Evolutionary conservation across 306 rosid species (phyloP).

Genomic region (Prinsepia uniflora): DNA sequence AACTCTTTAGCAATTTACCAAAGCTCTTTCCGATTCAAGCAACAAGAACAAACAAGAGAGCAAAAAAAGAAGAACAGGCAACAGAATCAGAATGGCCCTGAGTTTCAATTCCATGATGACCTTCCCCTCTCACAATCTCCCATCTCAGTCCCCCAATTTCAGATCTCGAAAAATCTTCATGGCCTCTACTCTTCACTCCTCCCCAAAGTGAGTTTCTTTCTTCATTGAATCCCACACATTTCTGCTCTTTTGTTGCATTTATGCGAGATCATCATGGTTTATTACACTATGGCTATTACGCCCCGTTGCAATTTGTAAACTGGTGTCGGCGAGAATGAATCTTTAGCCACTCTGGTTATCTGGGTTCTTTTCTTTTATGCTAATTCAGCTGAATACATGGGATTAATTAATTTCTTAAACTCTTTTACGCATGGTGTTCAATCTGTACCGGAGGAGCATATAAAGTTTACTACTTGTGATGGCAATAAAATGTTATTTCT

Average conservation of each 20-base stretch:
- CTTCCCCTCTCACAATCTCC: conserved; percentile 22
- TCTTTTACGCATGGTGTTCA: no score
- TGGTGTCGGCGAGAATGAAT: background rate
- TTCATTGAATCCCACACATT: background rate
- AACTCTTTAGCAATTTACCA: background rate
- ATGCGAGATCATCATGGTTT: no score
- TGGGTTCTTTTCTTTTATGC: background rate
- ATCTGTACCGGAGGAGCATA: no score
- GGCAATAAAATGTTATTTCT: no score
- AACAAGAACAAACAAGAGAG: background rate
- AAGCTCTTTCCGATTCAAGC: no score
- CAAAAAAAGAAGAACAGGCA: background rate
- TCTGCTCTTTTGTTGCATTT: no score
- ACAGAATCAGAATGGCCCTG: conserved; percentile 39
- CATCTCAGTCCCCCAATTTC: conserved; percentile 22
- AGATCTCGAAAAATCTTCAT: conserved; percentile 36
- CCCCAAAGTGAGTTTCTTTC: conserved; percentile 30
- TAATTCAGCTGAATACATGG: no score
- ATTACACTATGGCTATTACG: background rate
- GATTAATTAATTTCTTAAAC: no score
- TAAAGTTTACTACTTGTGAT: no score
- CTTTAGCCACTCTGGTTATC: background rate
- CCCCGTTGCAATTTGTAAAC: background rate
- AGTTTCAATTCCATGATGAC: conserved; percentile 28
- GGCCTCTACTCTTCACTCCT: conserved; percentile 47